Evolutionary conservation across 805 yeast species (phyloP), one percentile per base, ranked within the genome.

Genomic region (Metschnikowia arizonensis): DNA sequence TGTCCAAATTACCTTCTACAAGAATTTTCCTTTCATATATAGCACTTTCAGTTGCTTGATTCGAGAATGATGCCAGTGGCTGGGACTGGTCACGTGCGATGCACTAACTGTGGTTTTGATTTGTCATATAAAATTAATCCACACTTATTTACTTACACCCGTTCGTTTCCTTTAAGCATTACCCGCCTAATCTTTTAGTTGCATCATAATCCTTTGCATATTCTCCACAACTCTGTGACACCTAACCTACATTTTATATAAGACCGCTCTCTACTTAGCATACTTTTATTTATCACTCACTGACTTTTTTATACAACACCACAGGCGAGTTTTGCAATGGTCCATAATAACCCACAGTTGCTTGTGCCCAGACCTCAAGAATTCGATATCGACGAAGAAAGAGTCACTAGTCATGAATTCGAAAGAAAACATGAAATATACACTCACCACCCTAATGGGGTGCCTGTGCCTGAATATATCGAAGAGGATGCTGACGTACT

Each of bases 401-500:
- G 56, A 29, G 45, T 50, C 10, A 44, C 29, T 25, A 52, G 56
- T 28, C 59, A 55, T 32, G 56, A 55, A 18, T 55, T 54, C 36
- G 48, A 46, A 24, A 52, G 50, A 39, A 53, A 55, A n/a, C 42
- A 31, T 4, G 26, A 38, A 1, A 9, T 39, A 5, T 21, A 30
- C 28, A 39, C 40, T 5, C 57, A 54, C 29, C 56, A 52, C 37
- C 51, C 50, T 3, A 37, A 33, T 14, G 45, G 45, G 19, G 53
- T 56, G 15, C 58, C 55, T 6, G 65, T 72, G n/a, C 72, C 74
- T 1, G 71, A 68, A 48, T 72, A 64, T 44, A 25, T 50, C 29
- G 73, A 69, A 52, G 48, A 51, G 10, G 63, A 60, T 18, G 69
- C 65, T 14, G 63, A 63, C 4, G 75, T 65, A 1, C 33, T 60